Percentiles rank a stretch among this genome's conserved stretches.
phyloP scores from a whole-genome alignment of 1,284 basidiomycete genomes.

The Paramarasmius palmivorus region DNA sequence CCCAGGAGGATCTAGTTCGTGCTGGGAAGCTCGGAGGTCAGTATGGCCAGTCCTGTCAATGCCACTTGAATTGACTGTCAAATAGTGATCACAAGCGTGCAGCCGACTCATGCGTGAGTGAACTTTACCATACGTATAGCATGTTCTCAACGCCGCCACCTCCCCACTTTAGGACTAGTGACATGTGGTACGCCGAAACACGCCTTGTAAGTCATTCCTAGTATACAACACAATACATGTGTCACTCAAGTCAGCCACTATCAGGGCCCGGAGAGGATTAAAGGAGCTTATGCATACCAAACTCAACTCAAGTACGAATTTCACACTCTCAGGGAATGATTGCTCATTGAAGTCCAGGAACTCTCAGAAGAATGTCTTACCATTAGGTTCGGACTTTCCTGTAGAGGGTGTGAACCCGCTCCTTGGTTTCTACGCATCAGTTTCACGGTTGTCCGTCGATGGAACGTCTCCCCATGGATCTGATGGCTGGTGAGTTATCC shows the following conservation, averaged over 20 bases:
- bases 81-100: constrained; percentile 86
- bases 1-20: constrained; percentile 65
- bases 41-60: constrained; percentile 19
- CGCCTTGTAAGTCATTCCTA: constrained; percentile 66
- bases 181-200: constrained; percentile 89
- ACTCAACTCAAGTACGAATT: constrained; percentile 65
- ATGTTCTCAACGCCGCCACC: background rate
- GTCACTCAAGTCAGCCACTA: background rate
- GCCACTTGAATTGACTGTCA: background rate
- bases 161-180: constrained; percentile 59
- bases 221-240: background rate
- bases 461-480: constrained; percentile 82
- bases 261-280: constrained; percentile 78
- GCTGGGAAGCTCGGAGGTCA: constrained; percentile 72
- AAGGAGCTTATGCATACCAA: constrained; percentile 88
- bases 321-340: background rate
- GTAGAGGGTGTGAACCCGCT: constrained; percentile 80
- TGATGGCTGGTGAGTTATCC: constrained; percentile 67
- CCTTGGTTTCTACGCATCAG: constrained; percentile 85
- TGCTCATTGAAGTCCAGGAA: background rate
- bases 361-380: background rate
- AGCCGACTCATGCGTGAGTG: constrained; percentile 87
- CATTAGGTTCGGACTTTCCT: constrained; percentile 18
- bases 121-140: too few species aligned
- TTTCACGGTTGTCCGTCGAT: constrained; percentile 66